A percentile compares a stretch with the other conserved stretches of the same genome.
phyloP scores from a whole-genome alignment of 192 early-diverging fungal species.

The Irineochytrium annulatum region DNA sequence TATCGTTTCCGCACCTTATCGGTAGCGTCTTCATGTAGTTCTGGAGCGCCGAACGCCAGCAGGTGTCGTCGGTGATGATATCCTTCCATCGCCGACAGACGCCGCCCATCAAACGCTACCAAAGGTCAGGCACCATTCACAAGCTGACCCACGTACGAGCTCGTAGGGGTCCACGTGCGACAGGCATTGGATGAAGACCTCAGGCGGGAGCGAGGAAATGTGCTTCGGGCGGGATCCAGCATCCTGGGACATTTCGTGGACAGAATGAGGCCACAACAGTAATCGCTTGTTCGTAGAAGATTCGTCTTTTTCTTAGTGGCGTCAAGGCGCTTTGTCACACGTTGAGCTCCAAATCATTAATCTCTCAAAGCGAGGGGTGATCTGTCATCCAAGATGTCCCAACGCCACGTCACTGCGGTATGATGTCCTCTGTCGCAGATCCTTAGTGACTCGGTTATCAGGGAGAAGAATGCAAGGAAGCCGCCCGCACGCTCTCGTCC shows the following conservation, averaged over 20 bases:
- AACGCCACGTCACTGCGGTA: no score
- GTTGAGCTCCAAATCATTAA: no score
- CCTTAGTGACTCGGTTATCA: no score
- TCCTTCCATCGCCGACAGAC: conserved; percentile 32
- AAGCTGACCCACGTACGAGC: conserved; percentile 12
- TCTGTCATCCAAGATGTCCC: no score
- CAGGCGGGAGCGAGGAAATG: conserved; percentile 36
- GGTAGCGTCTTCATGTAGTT: conserved; percentile 28
- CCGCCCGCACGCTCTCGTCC: conserved; percentile 41
- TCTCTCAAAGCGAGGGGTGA: no score
- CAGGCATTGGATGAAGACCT: conserved; percentile 30
- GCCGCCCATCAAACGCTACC: conserved; percentile 11
- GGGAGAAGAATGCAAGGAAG: conserved; percentile 49
- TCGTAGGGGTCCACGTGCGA: conserved; percentile 35
- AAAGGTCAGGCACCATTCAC: not conserved
- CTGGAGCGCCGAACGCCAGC: conserved; percentile 36
- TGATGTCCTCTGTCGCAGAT: no score
- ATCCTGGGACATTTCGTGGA: no score
- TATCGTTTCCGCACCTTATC: conserved; percentile 13
- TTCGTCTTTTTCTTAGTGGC: no score
- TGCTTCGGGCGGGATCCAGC: no score
- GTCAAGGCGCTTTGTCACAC: no score
- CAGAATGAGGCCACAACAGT: no score
- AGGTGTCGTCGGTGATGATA: conserved; percentile 37
- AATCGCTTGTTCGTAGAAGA: no score